Percentiles rank a stretch among this genome's conserved stretches.
These are phyloP conservation scores for Solanum ossicruentum DNA, from an alignment of 257 asterid species.

Conservation along the genomic window DNA sequence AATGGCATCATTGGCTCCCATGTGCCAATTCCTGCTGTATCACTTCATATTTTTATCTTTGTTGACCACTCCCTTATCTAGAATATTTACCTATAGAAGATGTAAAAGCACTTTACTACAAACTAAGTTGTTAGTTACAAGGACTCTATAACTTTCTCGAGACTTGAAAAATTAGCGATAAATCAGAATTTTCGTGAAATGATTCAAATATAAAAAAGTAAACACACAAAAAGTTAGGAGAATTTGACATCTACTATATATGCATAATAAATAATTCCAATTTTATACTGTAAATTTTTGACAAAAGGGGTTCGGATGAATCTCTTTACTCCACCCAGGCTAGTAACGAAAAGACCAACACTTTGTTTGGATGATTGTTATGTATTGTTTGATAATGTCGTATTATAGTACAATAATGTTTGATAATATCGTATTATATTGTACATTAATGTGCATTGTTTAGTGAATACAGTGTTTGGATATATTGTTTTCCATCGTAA, in stretches of 20 bases:
- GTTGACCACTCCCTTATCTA: neutral
- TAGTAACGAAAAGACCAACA: neutral
- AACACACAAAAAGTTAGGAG: neutral
- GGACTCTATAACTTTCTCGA: neutral
- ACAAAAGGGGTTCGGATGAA: neutral
- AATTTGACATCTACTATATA: neutral
- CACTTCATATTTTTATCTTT: neutral
- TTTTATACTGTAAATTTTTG: neutral
- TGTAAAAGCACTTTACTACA: neutral
- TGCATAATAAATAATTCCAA: neutral
- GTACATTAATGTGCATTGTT: no score
- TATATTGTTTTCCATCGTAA: no score
- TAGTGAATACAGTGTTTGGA: no score
- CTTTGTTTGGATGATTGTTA: no score
- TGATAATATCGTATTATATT: no score
- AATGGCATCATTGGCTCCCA: slow-evolving; percentile 1
- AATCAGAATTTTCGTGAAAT: neutral
- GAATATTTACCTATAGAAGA: neutral
- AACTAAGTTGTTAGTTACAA: neutral
- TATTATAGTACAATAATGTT: no score
- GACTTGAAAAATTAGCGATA: no score
- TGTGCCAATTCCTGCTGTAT: neutral
- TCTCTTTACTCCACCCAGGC: neutral
- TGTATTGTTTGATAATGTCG: no score
- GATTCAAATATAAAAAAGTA: neutral